Conservation (phyloP, 2,329 filamentous ascomycete genomes). For the Sclerotinia subarctica region DNA sequence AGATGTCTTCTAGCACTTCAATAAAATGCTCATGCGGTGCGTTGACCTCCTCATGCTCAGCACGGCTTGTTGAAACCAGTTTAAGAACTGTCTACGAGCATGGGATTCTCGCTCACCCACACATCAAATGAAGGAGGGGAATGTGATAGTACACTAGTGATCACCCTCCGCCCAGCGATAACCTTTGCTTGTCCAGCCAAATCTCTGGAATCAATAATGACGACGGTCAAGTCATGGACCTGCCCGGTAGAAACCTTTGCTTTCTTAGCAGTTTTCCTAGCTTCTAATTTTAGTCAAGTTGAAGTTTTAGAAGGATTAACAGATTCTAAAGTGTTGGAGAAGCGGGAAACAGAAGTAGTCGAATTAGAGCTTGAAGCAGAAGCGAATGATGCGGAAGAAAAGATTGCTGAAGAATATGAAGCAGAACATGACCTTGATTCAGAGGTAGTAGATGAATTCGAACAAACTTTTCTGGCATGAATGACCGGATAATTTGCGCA, state of each 20-base stretch:
- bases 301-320: neutral
- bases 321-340: neutral
- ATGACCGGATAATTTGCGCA: too few species aligned
- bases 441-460: neutral
- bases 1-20: neutral
- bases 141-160: too few species aligned
- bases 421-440: neutral
- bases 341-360: neutral
- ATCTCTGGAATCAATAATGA: neutral
- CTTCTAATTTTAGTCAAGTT: neutral
- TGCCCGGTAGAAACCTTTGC: neutral
- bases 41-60: neutral
- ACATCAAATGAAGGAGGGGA: neutral
- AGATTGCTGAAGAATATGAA: neutral
- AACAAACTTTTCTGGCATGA: neutral
- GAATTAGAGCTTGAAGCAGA: neutral
- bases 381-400: too few species aligned
- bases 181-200: neutral
- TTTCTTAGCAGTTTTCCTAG: neutral
- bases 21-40: neutral
- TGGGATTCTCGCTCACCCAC: too few species aligned
- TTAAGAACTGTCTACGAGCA: neutral
- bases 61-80: neutral
- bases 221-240: neutral
- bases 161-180: neutral